Percentiles rank a stretch among this genome's conserved stretches.
Conservation (phyloP, 148 eudicot species). For the Camellia japonica region DNA sequence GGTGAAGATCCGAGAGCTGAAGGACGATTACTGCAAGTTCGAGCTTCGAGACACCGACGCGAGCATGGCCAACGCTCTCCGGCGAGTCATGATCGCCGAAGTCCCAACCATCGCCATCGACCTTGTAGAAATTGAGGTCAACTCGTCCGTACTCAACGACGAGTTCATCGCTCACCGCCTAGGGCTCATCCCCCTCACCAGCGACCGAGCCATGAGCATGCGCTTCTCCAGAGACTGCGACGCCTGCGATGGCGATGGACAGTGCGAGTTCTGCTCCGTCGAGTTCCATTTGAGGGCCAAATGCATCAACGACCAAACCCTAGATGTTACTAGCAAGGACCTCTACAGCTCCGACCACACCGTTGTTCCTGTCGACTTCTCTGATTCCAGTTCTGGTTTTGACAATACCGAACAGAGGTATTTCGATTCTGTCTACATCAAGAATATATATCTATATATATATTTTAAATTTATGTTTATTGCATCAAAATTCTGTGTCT, state of each 20-base stretch:
- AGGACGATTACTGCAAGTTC: constrained; percentile 72
- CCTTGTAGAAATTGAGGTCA: constrained; percentile 88
- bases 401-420: constrained; percentile 49
- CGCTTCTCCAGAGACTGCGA: constrained; percentile 96
- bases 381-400: constrained; percentile 39
- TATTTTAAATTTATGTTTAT: not conserved
- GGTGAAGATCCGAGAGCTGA: constrained; percentile 71
- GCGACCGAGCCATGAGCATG: constrained; percentile 90
- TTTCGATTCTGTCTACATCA: not conserved
- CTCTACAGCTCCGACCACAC: constrained; percentile 72
- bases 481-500: not conserved
- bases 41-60: constrained; percentile 85
- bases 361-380: constrained; percentile 75
- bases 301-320: constrained; percentile 71
- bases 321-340: constrained; percentile 87
- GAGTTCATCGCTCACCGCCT: constrained; percentile 88
- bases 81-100: constrained; percentile 93
- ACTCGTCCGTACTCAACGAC: constrained; percentile 85
- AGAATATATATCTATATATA: not conserved
- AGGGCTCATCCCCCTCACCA: constrained; percentile 79
- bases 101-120: constrained; percentile 91
- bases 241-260: constrained; percentile 94
- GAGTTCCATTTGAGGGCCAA: constrained; percentile 84
- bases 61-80: constrained; percentile 83
- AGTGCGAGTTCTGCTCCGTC: constrained; percentile 90